Conservation (phyloP, 2,329 filamentous ascomycete species). For the Neopestalotiopsis sp. region DNA sequence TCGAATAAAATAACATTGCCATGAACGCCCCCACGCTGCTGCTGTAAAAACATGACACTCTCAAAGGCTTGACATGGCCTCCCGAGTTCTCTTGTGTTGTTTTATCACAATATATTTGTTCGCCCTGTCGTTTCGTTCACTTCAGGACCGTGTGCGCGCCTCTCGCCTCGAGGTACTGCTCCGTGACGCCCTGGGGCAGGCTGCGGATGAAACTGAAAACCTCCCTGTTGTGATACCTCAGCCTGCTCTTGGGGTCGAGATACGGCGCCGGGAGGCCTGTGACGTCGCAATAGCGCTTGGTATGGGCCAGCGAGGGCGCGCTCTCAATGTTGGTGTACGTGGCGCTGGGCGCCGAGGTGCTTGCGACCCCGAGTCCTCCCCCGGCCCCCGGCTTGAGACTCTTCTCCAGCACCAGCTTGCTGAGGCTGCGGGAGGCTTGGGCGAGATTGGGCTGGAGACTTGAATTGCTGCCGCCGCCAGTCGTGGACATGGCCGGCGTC, state of each 20-base stretch:
- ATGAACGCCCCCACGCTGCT: conserved; percentile 8
- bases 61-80: no score
- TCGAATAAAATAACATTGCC: neutral
- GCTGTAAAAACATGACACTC: neutral
- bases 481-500: conserved; percentile 21
- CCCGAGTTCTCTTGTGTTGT: neutral
- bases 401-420: conserved; percentile 87
- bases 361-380: conserved; percentile 29
- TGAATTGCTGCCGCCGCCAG: conserved; percentile 19
- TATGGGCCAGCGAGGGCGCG: conserved; percentile 83
- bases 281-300: conserved; percentile 93
- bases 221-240: conserved; percentile 93
- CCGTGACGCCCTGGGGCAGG: conserved; percentile 80
- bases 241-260: conserved; percentile 89
- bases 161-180: conserved; percentile 87
- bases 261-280: conserved; percentile 93
- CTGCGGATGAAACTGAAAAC: conserved; percentile 84
- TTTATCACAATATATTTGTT: neutral
- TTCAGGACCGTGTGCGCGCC: conserved; percentile 94
- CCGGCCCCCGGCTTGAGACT: conserved; percentile 56
- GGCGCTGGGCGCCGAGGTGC: conserved; percentile 68
- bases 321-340: conserved; percentile 98
- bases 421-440: conserved; percentile 86
- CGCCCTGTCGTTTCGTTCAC: conserved; percentile 50
- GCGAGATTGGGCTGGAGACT: conserved; percentile 71